Conservation (phyloP, 2,329 filamentous ascomycete species). For the Cladophialophora bantiana region DNA sequence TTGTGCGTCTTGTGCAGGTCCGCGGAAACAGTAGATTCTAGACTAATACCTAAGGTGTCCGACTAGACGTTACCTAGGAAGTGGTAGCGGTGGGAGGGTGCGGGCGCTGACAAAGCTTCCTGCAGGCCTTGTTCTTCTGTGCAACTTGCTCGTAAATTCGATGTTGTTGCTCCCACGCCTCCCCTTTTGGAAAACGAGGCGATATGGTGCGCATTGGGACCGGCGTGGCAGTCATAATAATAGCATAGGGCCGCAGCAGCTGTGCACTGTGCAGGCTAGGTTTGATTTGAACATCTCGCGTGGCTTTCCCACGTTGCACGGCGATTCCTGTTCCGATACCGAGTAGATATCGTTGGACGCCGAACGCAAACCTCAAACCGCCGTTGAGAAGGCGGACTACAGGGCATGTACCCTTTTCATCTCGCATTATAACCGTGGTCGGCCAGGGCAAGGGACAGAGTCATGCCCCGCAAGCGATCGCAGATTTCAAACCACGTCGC, state of each 20-base stretch:
- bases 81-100: not conserved
- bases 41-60: not conserved
- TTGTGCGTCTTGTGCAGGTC: not conserved
- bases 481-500: slow-evolving; percentile 1
- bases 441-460: not conserved
- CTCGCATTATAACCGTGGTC: slow-evolving; percentile 22
- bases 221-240: slow-evolving; percentile 1
- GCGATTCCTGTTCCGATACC: slow-evolving; percentile 3
- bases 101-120: slow-evolving; percentile 10
- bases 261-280: not conserved
- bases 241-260: not conserved
- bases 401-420: slow-evolving; percentile 27
- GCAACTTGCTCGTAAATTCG: slow-evolving; percentile 15
- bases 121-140: slow-evolving; percentile 17
- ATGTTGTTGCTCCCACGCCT: not conserved
- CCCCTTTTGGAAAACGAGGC: not conserved
- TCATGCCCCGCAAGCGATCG: not conserved
- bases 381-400: slow-evolving; percentile 16
- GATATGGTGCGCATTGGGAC: not conserved
- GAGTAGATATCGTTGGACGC: not conserved
- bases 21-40: slow-evolving; percentile 1
- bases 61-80: not conserved
- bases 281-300: not conserved
- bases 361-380: slow-evolving; percentile 18
- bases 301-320: slow-evolving; percentile 9